Conservation (phyloP, 345 rosid species). For the Brassica napus region Da-Ae NC_063441.1:19606501-19607000, state of each 20-base stretch:
- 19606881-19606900: conserved; percentile 27
- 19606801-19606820: conserved; percentile 1
- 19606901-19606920: conserved; percentile 24
- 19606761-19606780: conserved; percentile 27
- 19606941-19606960: conserved; percentile 18
- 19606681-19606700: conserved; percentile 15
- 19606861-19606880: conserved; percentile 5
- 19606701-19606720: conserved; percentile 28
- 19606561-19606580: conserved; percentile 23
- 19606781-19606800: conserved; percentile 11
- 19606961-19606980: conserved; percentile 1
- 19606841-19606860: conserved; percentile 19
- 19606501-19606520: conserved; percentile 32
- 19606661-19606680: conserved; percentile 18
- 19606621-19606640: conserved; percentile 18
- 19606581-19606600: conserved; percentile 8
- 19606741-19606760: conserved; percentile 6
- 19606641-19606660: conserved; percentile 18
- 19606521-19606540: conserved; percentile 38
- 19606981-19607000: conserved; percentile 44
- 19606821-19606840: conserved; percentile 27
- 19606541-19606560: conserved; percentile 11
- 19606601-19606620: conserved; percentile 22
- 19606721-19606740: conserved; percentile 13
- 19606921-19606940: conserved; percentile 11